A percentile compares a stretch with the other conserved stretches of the same genome.
Evolutionary conservation across 768 basidiomycete genomes (phyloP).

Genomic region (Amanita rubescens): DNA sequence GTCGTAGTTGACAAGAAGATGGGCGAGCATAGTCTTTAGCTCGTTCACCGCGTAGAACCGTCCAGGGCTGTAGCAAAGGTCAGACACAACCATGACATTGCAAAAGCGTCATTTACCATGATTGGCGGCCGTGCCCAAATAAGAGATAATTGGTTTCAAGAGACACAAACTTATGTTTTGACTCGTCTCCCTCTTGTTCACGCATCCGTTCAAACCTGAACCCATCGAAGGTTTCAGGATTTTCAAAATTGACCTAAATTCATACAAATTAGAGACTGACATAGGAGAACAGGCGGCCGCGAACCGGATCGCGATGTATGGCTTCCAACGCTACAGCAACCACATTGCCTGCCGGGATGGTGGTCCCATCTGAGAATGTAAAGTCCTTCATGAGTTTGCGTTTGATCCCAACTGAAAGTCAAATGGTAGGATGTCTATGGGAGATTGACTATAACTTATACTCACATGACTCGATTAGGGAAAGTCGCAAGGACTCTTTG

Average conservation of each 20-base stretch:
- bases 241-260: constrained; percentile 25
- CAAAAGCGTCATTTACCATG: constrained; percentile 11
- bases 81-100: neutral
- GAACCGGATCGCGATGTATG: constrained; percentile 7
- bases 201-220: constrained; percentile 34
- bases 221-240: constrained; percentile 24
- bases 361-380: constrained; percentile 24
- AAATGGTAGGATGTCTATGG: constrained; percentile 12
- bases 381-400: constrained; percentile 31
- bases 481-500: constrained; percentile 29
- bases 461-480: constrained; percentile 22
- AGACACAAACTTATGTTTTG: constrained; percentile 26
- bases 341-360: constrained; percentile 19
- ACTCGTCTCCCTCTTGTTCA: constrained; percentile 18
- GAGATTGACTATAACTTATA: constrained; percentile 1
- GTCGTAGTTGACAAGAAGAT: constrained; percentile 27
- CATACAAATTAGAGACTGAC: neutral
- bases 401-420: constrained; percentile 14
- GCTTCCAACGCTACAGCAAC: constrained; percentile 13
- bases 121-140: constrained; percentile 25
- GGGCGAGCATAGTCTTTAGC: constrained; percentile 25
- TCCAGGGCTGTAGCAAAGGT: constrained; percentile 15
- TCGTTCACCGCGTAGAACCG: constrained; percentile 30
- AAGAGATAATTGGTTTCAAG: constrained; percentile 20
- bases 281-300: neutral